Conservation (phyloP, 2,329 filamentous ascomycete genomes). For the Cladosporium sp. region DNA sequence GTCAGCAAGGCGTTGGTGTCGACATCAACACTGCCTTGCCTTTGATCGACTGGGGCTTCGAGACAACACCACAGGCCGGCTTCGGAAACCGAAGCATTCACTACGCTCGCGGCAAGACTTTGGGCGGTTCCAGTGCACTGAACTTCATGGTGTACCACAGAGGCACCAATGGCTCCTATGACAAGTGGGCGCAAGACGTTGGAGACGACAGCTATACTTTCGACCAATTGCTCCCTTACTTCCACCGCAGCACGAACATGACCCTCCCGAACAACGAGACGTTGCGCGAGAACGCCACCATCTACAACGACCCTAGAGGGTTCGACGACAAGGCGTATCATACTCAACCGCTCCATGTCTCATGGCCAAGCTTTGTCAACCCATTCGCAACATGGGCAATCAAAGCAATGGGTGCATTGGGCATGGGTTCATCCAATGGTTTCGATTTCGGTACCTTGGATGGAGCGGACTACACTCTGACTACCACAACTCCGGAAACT, state of each 20-base stretch:
- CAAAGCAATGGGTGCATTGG: constrained; percentile 25
- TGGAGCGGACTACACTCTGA: constrained; percentile 16
- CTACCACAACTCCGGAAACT: constrained; percentile 26
- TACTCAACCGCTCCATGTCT: constrained; percentile 28
- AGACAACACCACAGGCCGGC: constrained; percentile 22
- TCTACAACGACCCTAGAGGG: not conserved
- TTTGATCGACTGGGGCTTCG: constrained; percentile 30
- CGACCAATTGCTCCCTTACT: constrained; percentile 23
- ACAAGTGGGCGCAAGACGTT: constrained; percentile 31
- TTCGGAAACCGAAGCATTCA: constrained; percentile 38
- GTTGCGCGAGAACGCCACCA: constrained; percentile 1
- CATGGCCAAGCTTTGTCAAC: constrained; percentile 26
- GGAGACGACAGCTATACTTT: constrained; percentile 37
- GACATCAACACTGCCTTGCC: constrained; percentile 19
- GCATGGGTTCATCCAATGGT: constrained; percentile 26
- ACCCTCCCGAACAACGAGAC: not conserved
- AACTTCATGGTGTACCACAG: constrained; percentile 35
- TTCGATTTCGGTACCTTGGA: constrained; percentile 26
- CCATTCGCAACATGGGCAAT: constrained; percentile 27
- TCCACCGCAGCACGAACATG: constrained; percentile 1
- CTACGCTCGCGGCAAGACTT: constrained; percentile 45
- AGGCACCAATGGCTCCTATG: constrained; percentile 29
- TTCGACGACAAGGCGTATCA: not conserved
- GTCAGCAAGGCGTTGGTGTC: constrained; percentile 14
- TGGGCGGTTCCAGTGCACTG: constrained; percentile 46